These are phyloP conservation scores for Bimuria novae-zelandiae DNA, from an alignment of 2,329 filamentous ascomycete species.

Conservation along the genomic window DNA sequence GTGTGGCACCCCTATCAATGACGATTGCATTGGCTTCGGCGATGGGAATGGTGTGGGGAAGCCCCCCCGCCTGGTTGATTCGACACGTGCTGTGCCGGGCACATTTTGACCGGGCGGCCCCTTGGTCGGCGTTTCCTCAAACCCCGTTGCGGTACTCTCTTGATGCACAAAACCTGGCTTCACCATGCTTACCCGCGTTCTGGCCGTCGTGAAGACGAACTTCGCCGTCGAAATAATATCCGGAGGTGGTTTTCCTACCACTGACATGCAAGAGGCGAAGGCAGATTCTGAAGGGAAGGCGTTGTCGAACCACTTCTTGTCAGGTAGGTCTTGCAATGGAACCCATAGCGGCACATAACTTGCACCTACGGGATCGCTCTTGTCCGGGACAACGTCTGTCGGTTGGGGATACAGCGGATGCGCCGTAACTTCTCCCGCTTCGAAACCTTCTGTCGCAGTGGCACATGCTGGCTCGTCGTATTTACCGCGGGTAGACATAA, in stretches of 20 bases:
- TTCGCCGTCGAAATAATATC: constrained; percentile 16
- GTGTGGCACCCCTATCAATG: background rate
- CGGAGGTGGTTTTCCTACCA: constrained; percentile 3
- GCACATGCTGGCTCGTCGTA: constrained; percentile 11
- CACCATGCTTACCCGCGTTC: constrained; percentile 1
- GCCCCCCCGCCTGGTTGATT: background rate
- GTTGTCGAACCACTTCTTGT: constrained; percentile 19
- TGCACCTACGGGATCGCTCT: constrained; percentile 15
- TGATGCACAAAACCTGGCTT: constrained; percentile 5
- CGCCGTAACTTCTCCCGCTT: constrained; percentile 9
- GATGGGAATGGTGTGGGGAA: constrained; percentile 2
- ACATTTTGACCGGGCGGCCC: background rate
- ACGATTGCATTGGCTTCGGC: constrained; percentile 4
- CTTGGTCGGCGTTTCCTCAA: background rate
- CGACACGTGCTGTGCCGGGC: background rate
- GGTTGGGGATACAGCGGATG: constrained; percentile 25
- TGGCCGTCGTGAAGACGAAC: constrained; percentile 18
- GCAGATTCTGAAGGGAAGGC: constrained; percentile 23
- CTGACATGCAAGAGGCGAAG: constrained; percentile 17
- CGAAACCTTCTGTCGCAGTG: constrained; percentile 15
- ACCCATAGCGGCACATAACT: constrained; percentile 17
- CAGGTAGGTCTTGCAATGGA: constrained; percentile 17
- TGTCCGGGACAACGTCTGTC: constrained; percentile 6
- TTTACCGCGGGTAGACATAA: constrained; percentile 20
- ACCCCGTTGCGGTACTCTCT: constrained; percentile 1